Evolutionary conservation across 2,329 filamentous ascomycete genomes (phyloP), one percentile per base, ranked within the genome.

Genomic region (Ceratocystis eucalypticola): DNA sequence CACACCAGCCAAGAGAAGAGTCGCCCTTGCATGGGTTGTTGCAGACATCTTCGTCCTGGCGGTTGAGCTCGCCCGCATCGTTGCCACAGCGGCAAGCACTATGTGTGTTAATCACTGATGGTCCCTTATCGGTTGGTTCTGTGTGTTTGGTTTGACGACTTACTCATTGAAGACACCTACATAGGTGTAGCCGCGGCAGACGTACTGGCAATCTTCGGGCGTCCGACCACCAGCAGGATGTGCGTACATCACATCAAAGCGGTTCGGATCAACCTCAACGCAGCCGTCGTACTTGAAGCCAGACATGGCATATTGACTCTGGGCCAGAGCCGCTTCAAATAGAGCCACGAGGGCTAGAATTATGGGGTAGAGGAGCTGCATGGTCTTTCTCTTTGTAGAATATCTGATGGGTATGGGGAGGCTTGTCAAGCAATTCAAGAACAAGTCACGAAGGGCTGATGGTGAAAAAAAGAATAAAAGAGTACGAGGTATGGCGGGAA

Each of bases 151-250:
- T 41, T 41, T 12, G 37, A 41, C 37, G 30, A 64, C 68, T 66
- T 62, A 69, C 69, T 66, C 67, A 30, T 67, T 44, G 46, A 67
- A 69, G 2, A 69, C 66, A 3, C 63, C 69, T 3, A 68, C 69
- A 41, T 65, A 69, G 57, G 65, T 30, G 45, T 33, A 69, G 25
- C 67, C 69, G 7, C 50, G 61, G 53, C 69, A 69, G 8, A 65
- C 30, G 15, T 67, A 46, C 28, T 69, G 66, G 22, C 69, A 69
- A 44, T 66, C 69, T 62, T 69, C 67, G 45, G 69, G 69, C 10
- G 68, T 68, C 22, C 67, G 65, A 57, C 66, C 66, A 12, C 65
- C 68, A 17, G 66, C 46, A 12, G 66, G 66, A 28, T 68, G 63
- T 2, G 66, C 62, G 25, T 62, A 45, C 5, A 53, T 61, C 30